Evolutionary conservation across 2,329 filamentous ascomycete genomes (phyloP), one percentile per base, ranked within the genome.

Genomic region (Teratosphaeriaceae sp.): DNA sequence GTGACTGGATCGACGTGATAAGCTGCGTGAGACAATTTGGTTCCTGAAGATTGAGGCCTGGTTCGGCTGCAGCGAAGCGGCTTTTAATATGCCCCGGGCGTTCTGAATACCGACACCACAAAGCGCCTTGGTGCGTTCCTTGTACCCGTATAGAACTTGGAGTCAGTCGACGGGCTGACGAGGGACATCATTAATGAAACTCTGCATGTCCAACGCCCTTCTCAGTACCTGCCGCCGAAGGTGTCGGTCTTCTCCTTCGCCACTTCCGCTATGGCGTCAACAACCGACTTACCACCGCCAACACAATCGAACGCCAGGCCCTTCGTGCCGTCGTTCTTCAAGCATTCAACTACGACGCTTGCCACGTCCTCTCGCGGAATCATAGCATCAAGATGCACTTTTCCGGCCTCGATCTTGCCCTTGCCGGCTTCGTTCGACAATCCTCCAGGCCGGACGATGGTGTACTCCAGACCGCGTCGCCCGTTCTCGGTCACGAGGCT

Each of bases 331-430:
- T 63, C 56, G 30, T 67, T 65, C 47, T 67, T 59, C 38, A 85
- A 65, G 48, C 82, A 64, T 50, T 72, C 65, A 8, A 75, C 75
- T 1, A 76, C 72, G 2, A 79, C 69, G 43, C 69, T 62, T 5
- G 82, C 82, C 8, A 85, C 80, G 53, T 76, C 72, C 42, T 73
- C 76, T 5, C 82, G 70, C 45, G 73, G 74, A 36, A 75, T 62
- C 40, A 52, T 63, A 0, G 55, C 52, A 2, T 49, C 53, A 15
- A 70, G 40, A 37, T 66, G 63, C 9, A 70, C 65, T 51, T 65
- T 65, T 3, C 72, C 72, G 1, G 71, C 65, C 6, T 53, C 59
- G 4, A 72, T 59, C 26, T 52, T 66, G 4, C 68, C 69, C 16
- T 51, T 63, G 3, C 55, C 77, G 1, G 71, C 65, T 23, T 75